Base-by-base conservation (phyloP, 1,139 yeast species). In the Suhomyces anneliseae region DNA sequence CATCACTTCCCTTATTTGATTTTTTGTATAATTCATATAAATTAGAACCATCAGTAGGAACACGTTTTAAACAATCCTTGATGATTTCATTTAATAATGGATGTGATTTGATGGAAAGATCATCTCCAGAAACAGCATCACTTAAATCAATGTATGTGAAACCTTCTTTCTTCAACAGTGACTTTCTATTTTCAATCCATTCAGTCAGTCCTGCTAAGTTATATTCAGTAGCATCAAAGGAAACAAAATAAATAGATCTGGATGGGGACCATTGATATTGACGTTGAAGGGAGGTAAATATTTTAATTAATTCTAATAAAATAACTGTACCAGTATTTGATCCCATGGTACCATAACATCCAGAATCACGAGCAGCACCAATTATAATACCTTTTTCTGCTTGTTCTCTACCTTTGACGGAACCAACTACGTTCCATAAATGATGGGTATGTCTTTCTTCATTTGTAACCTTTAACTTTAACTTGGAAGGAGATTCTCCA, bases 171-270 rank as follows among this genome's bases (percentile, higher is more conserved):
- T 75, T 69, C 34, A 90, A 68, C 38, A 73, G 74, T 24, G 78
- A 78, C 26, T 72, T 66, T 51, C 81, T 78, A 36, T 74, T 71
- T 57, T 87, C 90, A 7, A 86, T 78, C 82, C 93, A 84, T 58
- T 87, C 95, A 0, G 95, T 78, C 36, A 90, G 77, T 0, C 99
- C 99, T 0, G 95, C 96, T 56, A 79, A 70, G 59, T 90, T 92
- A 59, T 87, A 90, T 51, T 86, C 84, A 0, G 87, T 74, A 0
- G 89, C 97, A 58, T 92, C 97, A 74, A 90, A 90, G 2, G 97
- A 89, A 0, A 84, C 82, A 66, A 93, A 90, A 58, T 85, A 85
- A 8, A 93, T 82, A 1, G 93, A 76, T 58, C 99, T 78, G 27
- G 92, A 65, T 0, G 99, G 98, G 39, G 76, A 72, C 98, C 98